These are phyloP conservation scores for Chenopodium quinoa DNA, from an alignment of 148 eudicot species.

Conservation along the genomic window DNA sequence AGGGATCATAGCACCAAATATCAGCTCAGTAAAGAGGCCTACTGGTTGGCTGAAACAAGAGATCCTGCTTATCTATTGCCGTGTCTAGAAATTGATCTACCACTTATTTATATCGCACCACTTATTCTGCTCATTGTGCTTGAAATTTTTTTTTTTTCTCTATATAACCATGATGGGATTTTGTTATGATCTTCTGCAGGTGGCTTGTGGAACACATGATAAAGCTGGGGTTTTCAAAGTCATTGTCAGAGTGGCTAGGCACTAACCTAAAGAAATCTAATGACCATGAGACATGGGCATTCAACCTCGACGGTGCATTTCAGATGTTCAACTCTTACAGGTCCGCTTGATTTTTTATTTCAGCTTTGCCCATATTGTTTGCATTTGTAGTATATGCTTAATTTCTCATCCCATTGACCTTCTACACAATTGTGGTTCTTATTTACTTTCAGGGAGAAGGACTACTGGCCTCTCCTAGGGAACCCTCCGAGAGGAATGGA, in stretches of 20 bases:
- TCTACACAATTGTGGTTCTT: background rate
- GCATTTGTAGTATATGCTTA: background rate
- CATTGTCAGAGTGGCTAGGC: slow-evolving; percentile 89
- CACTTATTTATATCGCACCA: background rate
- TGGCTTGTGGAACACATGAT: slow-evolving; percentile 97
- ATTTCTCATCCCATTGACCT: background rate
- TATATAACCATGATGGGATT: background rate
- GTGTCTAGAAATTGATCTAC: background rate
- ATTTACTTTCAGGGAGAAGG: slow-evolving; percentile 55
- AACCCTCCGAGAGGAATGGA: slow-evolving; percentile 70
- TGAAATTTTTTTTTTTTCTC: background rate
- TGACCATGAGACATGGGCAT: slow-evolving; percentile 72
- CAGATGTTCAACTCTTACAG: slow-evolving; percentile 95
- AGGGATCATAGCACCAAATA: background rate
- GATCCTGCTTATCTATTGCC: background rate
- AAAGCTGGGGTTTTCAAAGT: slow-evolving; percentile 82
- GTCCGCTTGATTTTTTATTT: slow-evolving; percentile 19
- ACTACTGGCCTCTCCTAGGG: slow-evolving; percentile 79
- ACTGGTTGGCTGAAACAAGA: background rate
- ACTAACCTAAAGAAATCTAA: slow-evolving; percentile 78
- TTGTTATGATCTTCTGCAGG: slow-evolving; percentile 36
- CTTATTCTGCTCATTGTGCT: background rate
- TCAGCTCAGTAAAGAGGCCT: too few relatives aligned
- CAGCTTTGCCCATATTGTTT: background rate
- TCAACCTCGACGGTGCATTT: slow-evolving; percentile 85